Conservation (phyloP, 2,329 filamentous ascomycete species). For the Penicillium sp. region DNA sequence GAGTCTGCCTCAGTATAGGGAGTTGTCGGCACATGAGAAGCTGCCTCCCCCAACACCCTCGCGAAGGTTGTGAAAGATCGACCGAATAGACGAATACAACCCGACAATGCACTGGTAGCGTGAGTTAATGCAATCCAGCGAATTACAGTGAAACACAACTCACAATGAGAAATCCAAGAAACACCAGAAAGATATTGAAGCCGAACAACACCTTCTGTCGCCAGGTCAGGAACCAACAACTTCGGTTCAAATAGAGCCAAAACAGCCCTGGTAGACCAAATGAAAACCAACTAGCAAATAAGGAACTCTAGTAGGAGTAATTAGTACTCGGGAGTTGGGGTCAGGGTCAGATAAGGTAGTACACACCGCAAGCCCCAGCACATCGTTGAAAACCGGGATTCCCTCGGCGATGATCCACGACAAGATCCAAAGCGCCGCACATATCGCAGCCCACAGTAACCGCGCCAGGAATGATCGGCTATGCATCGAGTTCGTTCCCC, state of each 20-base stretch:
- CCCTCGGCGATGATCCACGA: slow-evolving; percentile 65
- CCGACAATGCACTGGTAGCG: slow-evolving; percentile 24
- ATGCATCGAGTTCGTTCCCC: slow-evolving; percentile 52
- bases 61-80: slow-evolving; percentile 16
- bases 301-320: slow-evolving; percentile 38
- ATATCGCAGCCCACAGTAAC: slow-evolving; percentile 56
- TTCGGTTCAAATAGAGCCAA: slow-evolving; percentile 29
- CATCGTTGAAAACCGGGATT: slow-evolving; percentile 64
- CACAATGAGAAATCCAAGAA: slow-evolving; percentile 16
- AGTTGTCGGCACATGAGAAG: slow-evolving; percentile 23
- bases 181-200: slow-evolving; percentile 14
- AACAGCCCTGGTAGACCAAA: slow-evolving; percentile 32
- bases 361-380: slow-evolving; percentile 56
- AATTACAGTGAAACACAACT: not conserved
- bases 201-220: slow-evolving; percentile 19
- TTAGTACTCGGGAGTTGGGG: slow-evolving; percentile 2
- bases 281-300: slow-evolving; percentile 65
- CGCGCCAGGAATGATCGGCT: slow-evolving; percentile 48
- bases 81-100: slow-evolving; percentile 25
- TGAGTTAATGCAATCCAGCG: not conserved
- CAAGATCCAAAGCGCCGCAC: slow-evolving; percentile 53
- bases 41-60: slow-evolving; percentile 13
- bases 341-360: not conserved
- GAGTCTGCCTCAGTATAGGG: slow-evolving; percentile 2
- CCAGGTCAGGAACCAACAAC: slow-evolving; percentile 19